Base-by-base conservation (phyloP, 495 filamentous ascomycete genomes). In the Barbatosphaeria neglecta region DNA sequence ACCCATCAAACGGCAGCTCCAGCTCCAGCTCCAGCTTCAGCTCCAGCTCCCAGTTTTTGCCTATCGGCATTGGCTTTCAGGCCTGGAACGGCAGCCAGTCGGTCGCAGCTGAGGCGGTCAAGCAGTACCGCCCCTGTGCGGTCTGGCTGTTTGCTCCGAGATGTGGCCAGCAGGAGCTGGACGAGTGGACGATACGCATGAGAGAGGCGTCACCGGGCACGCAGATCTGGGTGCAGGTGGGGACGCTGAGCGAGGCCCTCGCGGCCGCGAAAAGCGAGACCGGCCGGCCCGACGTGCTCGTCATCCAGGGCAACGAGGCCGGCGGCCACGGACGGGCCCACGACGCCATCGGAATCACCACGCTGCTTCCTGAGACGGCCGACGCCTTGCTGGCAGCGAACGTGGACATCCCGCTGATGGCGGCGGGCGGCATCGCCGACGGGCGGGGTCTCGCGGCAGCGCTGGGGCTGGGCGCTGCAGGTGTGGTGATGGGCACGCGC, bases 291-390 rank as follows among this genome's bases (percentile, higher is more conserved):
- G 82, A 88, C 54, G 81, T 83, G 6, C 52, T 90, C 0, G 81
- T 88, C 2, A 68, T 86, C 2, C 86, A 90, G 55, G 86, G 86
- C 0, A 53, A 70, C 1, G 86, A 90, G 51, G 77, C 86, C 0
- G 86, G 61, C 15, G 67, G 67, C 19, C 68, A 72, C 48, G 89
- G 95, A 37, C 86, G 90, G 39, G 84, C 93, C 63, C 71, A 71
- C 20, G 90, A 95, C 55, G 92, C 93, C 61, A 87, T 84, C 45
- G 94, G 95, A 56, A 87, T 95, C 64, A 88, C 95, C 49, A 77
- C 92, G 4, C 75, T 97, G 6, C 70, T 97, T 20, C 80, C 77
- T 49, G 75, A 89, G 37, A 87, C 90, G 22, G 70, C 86, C 15
- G 90, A 97, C 65, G 76, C 77, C 1, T 73, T 92, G n/a, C n/a